Conservation (phyloP, 2,329 filamentous ascomycete genomes). For the Coniochaeta prunicola region DNA sequence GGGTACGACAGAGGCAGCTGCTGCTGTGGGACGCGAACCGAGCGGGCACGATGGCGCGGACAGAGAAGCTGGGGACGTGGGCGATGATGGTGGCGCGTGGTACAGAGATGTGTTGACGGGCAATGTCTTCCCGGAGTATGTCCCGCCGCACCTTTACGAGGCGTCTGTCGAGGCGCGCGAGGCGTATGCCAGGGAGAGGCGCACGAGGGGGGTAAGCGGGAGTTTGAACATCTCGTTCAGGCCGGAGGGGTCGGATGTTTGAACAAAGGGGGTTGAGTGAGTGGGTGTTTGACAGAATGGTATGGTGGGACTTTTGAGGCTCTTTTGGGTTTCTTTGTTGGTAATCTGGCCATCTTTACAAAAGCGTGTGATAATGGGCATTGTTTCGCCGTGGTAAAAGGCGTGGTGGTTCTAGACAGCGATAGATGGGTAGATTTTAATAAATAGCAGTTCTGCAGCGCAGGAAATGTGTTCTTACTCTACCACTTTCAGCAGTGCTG, state of each 20-base stretch:
- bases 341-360: not conserved
- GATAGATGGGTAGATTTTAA: not conserved
- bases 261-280: not conserved
- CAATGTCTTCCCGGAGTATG: too few relatives aligned
- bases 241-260: not conserved
- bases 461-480: not conserved
- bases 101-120: too few relatives aligned
- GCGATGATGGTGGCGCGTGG: too few relatives aligned
- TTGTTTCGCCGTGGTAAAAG: not conserved
- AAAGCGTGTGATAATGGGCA: not conserved
- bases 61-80: too few relatives aligned
- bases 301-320: not conserved
- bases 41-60: too few relatives aligned
- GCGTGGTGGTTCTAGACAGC: not conserved
- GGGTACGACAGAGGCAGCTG: too few relatives aligned
- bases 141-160: too few relatives aligned
- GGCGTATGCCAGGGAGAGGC: too few relatives aligned
- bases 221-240: not conserved
- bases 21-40: too few relatives aligned
- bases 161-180: too few relatives aligned
- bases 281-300: not conserved
- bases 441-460: not conserved
- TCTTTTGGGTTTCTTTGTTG: not conserved
- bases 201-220: not conserved
- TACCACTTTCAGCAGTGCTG: not conserved